Evolutionary conservation across 176 grass and related monocot species (phyloP).

Genomic region (Chrysopogon serrulatus): DNA sequence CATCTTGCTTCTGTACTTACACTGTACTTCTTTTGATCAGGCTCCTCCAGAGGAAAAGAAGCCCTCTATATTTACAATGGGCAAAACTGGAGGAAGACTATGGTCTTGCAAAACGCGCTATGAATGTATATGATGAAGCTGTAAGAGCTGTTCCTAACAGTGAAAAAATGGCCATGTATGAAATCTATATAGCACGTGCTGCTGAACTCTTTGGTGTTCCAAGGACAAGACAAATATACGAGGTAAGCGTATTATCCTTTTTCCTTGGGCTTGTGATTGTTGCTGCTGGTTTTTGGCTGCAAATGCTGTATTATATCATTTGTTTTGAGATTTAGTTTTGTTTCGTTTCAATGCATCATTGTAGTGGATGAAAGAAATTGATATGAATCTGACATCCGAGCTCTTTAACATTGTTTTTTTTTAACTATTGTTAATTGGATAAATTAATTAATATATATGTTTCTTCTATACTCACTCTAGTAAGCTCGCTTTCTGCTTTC

Average conservation of each 20-base stretch:
- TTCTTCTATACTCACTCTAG: background rate
- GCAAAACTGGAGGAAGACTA: slow-evolving; percentile 89
- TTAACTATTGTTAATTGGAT: background rate
- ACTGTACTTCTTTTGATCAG: slow-evolving; percentile 34
- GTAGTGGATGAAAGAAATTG: background rate
- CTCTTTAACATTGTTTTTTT: background rate
- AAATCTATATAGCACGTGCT: slow-evolving; percentile 78
- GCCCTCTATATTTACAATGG: slow-evolving; percentile 74
- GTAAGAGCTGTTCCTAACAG: slow-evolving; percentile 62
- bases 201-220: slow-evolving; percentile 76
- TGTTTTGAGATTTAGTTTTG: slow-evolving; percentile 6
- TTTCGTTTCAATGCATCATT: background rate
- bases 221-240: slow-evolving; percentile 76
- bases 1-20: slow-evolving; percentile 27
- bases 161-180: slow-evolving; percentile 80
- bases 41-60: slow-evolving; percentile 73
- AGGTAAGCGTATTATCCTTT: slow-evolving; percentile 39
- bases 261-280: background rate
- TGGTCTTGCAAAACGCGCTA: slow-evolving; percentile 76
- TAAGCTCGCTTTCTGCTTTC: background rate
- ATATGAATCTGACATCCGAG: background rate
- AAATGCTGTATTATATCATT: background rate
- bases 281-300: background rate
- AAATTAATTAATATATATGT: background rate
- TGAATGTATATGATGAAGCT: slow-evolving; percentile 80